Base-by-base conservation (phyloP, 164 flowering plant genomes). In the Cinnamomum micranthum region DNA sequence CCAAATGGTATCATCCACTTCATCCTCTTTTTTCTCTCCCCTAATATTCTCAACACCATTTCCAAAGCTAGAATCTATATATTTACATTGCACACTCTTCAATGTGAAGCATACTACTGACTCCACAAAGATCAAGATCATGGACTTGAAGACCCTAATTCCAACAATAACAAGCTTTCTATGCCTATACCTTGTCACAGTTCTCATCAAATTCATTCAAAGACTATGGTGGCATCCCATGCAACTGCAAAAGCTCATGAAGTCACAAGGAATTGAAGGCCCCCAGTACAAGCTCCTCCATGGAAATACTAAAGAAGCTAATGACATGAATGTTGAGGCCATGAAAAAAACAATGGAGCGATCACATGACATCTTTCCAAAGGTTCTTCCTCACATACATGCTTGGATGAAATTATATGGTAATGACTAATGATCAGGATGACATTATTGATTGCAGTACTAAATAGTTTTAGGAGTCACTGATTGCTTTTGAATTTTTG, bases 231-330 rank as follows among this genome's bases (percentile, higher is more conserved):
- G 75, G 72, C 72, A 65, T 31, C 83, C 83, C 12, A 67, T 68
- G 14, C 12, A 65, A 10, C 19, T 77, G 51, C 78, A 72, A 41
- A 28, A 52, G 62, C 6, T 28, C 15, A 65, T 77, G 74, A 72
- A 55, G 19, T 50, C 76, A 31, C 83, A 75, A 60, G 83, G 83
- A n/a, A 75, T 81, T 62, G 58, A 55, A 71, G 83, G 83, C 25
- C 80, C 83, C 59, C 22, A 76, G 17, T 78, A 77, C 74, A 72
- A 59, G 23, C 73, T 77, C 68, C 71, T 77, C n/a, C 70, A 71
- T 77, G 83, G 83, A 64, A 81, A 51, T 71, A 75, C 79, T 41
- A 77, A 47, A 67, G 83, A 81, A 55, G 72, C 78, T 6, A 33
- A 22, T 19, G 23, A 73, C 9, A 75, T 78, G 83, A 69, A 35